Evolutionary conservation across 164 flowering plant species (phyloP).

Genomic region (Stephania japonica): DNA sequence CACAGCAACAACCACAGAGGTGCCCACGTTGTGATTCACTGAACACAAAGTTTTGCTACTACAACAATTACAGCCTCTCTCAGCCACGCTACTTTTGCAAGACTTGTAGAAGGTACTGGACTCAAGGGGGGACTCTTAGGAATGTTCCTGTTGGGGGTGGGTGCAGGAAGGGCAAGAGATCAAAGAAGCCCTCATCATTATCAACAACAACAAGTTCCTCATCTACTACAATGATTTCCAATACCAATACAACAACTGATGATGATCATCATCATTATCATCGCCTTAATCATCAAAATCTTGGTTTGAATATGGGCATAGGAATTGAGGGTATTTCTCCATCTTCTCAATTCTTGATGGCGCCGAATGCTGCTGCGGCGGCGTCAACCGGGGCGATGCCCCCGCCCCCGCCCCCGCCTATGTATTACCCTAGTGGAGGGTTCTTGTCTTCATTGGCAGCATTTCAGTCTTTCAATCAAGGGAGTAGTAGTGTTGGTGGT

Average conservation of each 20-base stretch:
- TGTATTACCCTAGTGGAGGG: conserved; percentile 23
- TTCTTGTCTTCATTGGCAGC: conserved; percentile 30
- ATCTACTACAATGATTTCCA: neutral
- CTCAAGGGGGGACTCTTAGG: conserved; percentile 26
- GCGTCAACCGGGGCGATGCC: no score
- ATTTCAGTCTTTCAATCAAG: conserved; percentile 25
- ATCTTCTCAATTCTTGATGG: neutral
- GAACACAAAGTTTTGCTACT: conserved; percentile 29
- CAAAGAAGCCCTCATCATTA: conserved; percentile 13
- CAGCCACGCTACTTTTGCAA: conserved; percentile 30
- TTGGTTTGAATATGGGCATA: neutral
- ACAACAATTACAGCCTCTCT: conserved; percentile 26
- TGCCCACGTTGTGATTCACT: conserved; percentile 25
- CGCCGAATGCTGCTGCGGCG: neutral
- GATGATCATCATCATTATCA: conserved; percentile 6
- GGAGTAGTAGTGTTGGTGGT: conserved; percentile 11
- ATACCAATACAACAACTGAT: neutral
- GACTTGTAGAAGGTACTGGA: conserved; percentile 26
- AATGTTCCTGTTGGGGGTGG: conserved; percentile 34
- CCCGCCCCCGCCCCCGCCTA: neutral
- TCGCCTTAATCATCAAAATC: conserved; percentile 2
- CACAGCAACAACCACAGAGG: conserved; percentile 17
- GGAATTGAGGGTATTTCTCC: neutral
- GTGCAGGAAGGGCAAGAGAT: conserved; percentile 37
- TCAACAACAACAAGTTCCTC: no score